Evolutionary conservation across 208 protist species (phyloP).

Genomic region (Leptomonas seymouri): DNA sequence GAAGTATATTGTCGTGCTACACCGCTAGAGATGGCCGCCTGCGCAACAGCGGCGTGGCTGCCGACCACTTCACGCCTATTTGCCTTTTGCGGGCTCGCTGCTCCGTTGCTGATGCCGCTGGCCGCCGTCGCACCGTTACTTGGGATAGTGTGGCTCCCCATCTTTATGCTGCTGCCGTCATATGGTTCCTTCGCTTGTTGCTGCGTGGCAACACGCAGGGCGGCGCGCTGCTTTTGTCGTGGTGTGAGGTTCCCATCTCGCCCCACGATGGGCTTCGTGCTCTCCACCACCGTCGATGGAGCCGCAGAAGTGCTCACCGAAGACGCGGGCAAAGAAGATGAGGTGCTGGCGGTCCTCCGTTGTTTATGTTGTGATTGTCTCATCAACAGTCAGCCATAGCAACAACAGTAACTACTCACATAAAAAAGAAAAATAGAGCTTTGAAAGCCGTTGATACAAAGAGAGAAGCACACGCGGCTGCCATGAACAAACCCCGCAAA

Average conservation of each 20-base stretch:
- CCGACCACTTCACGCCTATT: not conserved
- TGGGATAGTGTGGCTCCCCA: not conserved
- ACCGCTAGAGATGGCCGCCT: no score
- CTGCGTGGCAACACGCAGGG: slow-evolving; percentile 4
- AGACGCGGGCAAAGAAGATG: not conserved
- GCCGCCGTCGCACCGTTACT: slow-evolving; percentile 1
- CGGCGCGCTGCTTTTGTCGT: slow-evolving; percentile 14
- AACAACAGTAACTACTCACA: not conserved
- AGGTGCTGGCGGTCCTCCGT: not conserved
- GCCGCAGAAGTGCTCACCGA: not conserved
- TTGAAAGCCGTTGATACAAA: not conserved
- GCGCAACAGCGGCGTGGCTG: no score
- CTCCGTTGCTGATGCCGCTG: not conserved
- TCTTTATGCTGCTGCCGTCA: not conserved
- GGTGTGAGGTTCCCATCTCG: not conserved
- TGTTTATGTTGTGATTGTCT: not conserved
- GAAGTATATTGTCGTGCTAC: not conserved
- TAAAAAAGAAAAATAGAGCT: slow-evolving; percentile 1
- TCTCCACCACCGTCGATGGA: not conserved
- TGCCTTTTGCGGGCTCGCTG: not conserved
- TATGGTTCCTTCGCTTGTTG: not conserved
- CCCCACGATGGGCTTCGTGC: not conserved
- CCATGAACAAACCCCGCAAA: no score
- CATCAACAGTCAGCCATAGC: not conserved
- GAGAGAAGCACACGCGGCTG: no score